A percentile compares a stretch with the other conserved stretches of the same genome.
Conservation (phyloP, 2,329 filamentous ascomycete species). For the Cordyceps sp. region DNA sequence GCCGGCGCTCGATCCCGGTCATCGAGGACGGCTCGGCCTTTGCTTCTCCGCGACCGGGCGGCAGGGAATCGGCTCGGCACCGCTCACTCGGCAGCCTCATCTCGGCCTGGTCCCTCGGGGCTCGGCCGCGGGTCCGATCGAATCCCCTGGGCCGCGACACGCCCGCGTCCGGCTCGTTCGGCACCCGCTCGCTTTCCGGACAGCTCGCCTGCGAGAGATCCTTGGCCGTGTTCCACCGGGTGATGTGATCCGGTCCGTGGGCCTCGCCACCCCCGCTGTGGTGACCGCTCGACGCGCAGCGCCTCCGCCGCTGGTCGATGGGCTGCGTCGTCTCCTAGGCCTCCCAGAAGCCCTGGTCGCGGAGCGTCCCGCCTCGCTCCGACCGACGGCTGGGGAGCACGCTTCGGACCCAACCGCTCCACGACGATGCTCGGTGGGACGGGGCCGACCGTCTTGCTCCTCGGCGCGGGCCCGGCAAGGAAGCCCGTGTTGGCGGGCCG, state of each 20-base stretch:
- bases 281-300: conserved; percentile 4
- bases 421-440: conserved; percentile 8
- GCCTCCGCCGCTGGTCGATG: background rate
- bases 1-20: background rate
- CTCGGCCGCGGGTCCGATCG: too few relatives aligned
- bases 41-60: background rate
- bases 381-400: conserved; percentile 30
- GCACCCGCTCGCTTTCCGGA: conserved; percentile 7
- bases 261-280: conserved; percentile 6
- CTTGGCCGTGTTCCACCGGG: conserved; percentile 19
- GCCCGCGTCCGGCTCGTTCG: background rate
- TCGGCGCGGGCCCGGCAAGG: background rate
- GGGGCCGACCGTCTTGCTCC: background rate
- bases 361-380: conserved; percentile 32
- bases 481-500: background rate
- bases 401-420: conserved; percentile 23
- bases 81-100: too few relatives aligned
- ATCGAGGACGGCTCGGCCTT: background rate
- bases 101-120: too few relatives aligned
- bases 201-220: conserved; percentile 7
- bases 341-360: conserved; percentile 15
- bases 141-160: too few relatives aligned
- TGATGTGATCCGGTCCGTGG: conserved; percentile 13
- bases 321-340: conserved; percentile 4
- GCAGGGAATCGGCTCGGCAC: background rate